Conservation (phyloP, 305 asterid genomes). For the Fraxinus xanthoxyloides region DNA sequence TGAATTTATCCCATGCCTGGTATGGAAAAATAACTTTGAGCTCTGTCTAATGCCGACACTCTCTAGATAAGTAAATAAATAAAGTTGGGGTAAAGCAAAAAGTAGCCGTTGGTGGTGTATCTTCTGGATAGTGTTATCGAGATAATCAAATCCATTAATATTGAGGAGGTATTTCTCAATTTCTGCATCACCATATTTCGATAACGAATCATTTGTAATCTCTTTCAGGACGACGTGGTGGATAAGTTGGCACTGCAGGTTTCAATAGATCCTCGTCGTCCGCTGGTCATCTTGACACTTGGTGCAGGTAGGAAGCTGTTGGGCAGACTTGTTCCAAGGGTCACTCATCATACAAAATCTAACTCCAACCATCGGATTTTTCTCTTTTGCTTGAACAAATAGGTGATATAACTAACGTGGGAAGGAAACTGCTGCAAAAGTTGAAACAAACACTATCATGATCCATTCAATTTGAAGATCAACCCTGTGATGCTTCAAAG, state of each 20-base stretch:
- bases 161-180: neutral
- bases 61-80: neutral
- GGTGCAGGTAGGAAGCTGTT: conserved; percentile 32
- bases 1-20: conserved; percentile 37
- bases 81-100: neutral
- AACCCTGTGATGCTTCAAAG: neutral
- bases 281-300: conserved; percentile 36
- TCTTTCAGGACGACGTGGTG: conserved; percentile 29
- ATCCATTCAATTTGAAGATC: neutral
- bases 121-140: neutral
- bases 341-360: neutral
- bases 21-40: conserved; percentile 4
- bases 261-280: conserved; percentile 21
- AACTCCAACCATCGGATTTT: neutral
- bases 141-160: neutral
- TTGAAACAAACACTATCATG: conserved; percentile 14
- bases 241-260: conserved; percentile 19
- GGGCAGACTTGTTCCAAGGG: neutral
- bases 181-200: neutral
- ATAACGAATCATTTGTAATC: neutral
- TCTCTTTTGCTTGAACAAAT: conserved; percentile 4
- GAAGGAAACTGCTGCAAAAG: conserved; percentile 29
- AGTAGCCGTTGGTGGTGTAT: neutral
- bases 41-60: neutral
- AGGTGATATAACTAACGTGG: conserved; percentile 41